phyloP scores from a whole-genome alignment of 2,329 filamentous ascomycete genomes.

The Coniochaeta ligniaria region DNA sequence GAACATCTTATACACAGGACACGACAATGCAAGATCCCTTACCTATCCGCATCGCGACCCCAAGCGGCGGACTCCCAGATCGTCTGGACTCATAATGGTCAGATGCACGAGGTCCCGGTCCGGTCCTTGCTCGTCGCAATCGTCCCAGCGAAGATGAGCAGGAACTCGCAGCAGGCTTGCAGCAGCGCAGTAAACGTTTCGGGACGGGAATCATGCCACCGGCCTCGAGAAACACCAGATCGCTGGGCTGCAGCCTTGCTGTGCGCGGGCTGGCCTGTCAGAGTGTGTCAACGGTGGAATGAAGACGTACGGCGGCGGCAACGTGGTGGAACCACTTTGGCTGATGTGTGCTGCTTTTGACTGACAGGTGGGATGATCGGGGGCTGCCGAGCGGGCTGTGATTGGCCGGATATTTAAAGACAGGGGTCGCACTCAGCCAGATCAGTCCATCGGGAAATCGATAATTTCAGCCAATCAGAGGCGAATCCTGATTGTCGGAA shows the following conservation, averaged over 20 bases:
- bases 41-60: neutral
- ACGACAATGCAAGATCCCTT: constrained; percentile 4
- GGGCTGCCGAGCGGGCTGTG: neutral
- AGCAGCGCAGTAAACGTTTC: neutral
- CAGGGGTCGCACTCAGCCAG: neutral
- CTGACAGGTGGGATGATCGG: neutral
- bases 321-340: neutral
- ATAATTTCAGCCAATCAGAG: neutral
- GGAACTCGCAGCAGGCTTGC: neutral
- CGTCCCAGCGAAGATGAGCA: neutral
- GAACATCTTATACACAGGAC: constrained; percentile 6
- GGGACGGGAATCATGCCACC: neutral
- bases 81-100: constrained; percentile 9
- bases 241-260: neutral
- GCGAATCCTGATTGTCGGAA: neutral
- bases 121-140: neutral
- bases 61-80: neutral
- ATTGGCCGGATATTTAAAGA: neutral
- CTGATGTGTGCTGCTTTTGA: neutral
- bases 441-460: neutral
- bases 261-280: neutral
- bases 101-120: neutral
- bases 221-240: constrained; percentile 1
- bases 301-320: neutral
- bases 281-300: neutral